Percentiles rank a stretch among this genome's conserved stretches.
Conservation (phyloP, 2,329 filamentous ascomycete species). For the Beauveria medogensis region DNA sequence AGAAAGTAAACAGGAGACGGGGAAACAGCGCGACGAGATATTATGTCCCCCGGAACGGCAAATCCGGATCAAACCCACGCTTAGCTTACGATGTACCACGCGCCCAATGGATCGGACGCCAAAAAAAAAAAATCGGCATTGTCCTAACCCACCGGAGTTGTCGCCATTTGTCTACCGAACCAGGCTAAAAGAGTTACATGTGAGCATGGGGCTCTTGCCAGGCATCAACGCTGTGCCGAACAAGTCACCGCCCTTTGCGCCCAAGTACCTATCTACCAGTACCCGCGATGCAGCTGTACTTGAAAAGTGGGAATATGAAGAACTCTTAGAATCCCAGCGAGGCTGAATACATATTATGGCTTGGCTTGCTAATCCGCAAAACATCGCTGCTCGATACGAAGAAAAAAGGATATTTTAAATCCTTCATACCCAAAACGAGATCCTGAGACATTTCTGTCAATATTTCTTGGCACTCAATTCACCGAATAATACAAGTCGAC, state of each 20-base stretch:
- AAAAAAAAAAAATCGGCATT: neutral
- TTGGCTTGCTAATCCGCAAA: neutral
- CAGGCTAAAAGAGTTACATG: neutral
- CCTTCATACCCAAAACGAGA: neutral
- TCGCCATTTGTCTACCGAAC: neutral
- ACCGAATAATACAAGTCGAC: neutral
- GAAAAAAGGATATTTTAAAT: too few species aligned
- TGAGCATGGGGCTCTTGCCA: conserved; percentile 2
- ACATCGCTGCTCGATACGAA: neutral
- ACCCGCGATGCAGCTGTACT: neutral
- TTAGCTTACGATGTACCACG: conserved; percentile 6
- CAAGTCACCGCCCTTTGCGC: conserved; percentile 10
- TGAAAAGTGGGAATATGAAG: neutral
- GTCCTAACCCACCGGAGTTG: neutral
- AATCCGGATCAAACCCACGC: conserved; percentile 1
- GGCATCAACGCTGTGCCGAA: neutral
- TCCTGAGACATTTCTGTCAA: neutral
- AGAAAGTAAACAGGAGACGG: neutral
- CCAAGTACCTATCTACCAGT: neutral
- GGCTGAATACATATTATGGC: neutral
- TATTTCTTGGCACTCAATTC: neutral
- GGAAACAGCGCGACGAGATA: conserved; percentile 2
- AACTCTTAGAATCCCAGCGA: too few species aligned
- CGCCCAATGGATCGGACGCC: conserved; percentile 4
- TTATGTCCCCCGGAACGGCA: neutral